Evolutionary conservation across 176 grass and related monocot species (phyloP), one percentile per base, ranked within the genome.

Genomic region (Oryza glumipatula): DNA sequence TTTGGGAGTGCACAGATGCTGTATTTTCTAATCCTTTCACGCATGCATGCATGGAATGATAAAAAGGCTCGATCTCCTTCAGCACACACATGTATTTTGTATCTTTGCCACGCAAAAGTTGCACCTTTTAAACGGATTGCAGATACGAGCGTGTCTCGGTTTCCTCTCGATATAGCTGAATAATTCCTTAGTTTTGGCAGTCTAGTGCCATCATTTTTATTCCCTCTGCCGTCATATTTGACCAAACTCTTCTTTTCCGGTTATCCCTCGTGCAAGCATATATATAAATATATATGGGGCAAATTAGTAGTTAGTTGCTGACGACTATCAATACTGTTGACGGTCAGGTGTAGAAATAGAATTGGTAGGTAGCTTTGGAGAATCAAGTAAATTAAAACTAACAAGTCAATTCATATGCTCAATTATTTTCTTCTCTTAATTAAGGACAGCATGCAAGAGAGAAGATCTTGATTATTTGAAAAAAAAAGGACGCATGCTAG

Each of bases 181-280:
- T 43, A 45, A 66, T 43, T 77, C 41, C 16, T 4, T 67, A 43
- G 56, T 47, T 74, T 80, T 49, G 24, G 60, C 28, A 58, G 35
- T 69, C 47, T 63, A 15, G 44, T 80, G 48, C 38, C 70, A 80
- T 84, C 10, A 28, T 26, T 39, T 82, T 76, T 65, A 76, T 82
- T 70, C 72, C 72, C 7, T 75, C 63, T 75, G 87, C 87, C 76
- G 82, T 64, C 63, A 84, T 84, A 75, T 60, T 64, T 84, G 70
- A 89, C 82, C 70, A 84, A 61, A 45, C 35, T 22, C 17, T 7
- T 36, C 36, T 80, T 60, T 23, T 44, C 43, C 43, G 43, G 43
- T 44, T 44, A 44, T 44, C 58, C 58, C 58, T 63, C n/a, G 58
- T 61, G 56, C 56, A 61, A 61, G 68, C 16, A 41, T 70, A 21